Conservation (phyloP, 305 asterid species). For the Solanum hybrid region DNA sequence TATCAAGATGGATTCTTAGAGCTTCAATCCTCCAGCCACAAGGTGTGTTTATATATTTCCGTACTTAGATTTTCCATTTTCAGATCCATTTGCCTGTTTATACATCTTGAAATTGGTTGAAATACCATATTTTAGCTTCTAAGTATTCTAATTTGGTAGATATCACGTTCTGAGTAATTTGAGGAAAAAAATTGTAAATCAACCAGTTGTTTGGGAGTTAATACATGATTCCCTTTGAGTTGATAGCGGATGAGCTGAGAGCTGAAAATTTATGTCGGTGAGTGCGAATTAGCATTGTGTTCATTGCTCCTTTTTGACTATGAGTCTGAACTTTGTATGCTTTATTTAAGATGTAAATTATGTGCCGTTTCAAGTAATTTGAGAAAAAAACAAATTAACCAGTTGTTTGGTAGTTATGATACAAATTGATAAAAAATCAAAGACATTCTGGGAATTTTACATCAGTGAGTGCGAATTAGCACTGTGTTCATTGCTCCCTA, state of each 20-base stretch:
- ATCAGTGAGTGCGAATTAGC: neutral
- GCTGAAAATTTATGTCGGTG: neutral
- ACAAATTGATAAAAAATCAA: neutral
- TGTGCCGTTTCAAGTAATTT: neutral
- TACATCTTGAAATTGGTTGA: neutral
- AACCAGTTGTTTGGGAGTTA: neutral
- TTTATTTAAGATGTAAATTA: neutral
- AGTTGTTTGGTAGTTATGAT: neutral
- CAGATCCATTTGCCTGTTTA: neutral
- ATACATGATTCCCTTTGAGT: neutral
- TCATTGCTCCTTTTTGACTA: neutral
- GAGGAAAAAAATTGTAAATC: neutral
- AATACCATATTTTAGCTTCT: neutral
- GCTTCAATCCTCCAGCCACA: conserved; percentile 36
- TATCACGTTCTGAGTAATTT: neutral
- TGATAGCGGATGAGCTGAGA: neutral
- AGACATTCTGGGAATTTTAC: neutral
- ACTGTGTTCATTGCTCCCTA: neutral
- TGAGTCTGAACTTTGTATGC: neutral
- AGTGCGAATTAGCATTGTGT: neutral
- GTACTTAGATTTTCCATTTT: neutral
- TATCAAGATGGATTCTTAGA: conserved; percentile 80
- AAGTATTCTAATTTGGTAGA: neutral
- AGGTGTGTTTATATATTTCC: conserved; percentile 23
- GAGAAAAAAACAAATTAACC: neutral